A percentile compares a stretch with the other conserved stretches of the same genome.
Conservation (phyloP, 768 basidiomycete genomes). For the Tylopilus rubrobrunneus region DNA sequence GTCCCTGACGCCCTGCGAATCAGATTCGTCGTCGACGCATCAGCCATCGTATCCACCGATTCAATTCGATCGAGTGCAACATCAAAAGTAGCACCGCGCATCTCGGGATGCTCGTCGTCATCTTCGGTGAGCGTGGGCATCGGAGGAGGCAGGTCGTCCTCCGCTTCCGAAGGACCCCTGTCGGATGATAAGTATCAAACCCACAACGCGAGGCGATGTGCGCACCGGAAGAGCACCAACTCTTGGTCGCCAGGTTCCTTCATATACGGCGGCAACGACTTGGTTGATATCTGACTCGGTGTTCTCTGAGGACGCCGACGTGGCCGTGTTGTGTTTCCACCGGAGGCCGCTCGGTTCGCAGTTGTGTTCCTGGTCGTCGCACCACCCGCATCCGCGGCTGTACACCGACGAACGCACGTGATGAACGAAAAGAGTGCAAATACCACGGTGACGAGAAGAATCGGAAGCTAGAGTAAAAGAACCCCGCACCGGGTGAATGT, state of each 20-base stretch:
- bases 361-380: neutral
- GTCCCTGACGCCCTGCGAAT: slow-evolving; percentile 6
- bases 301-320: slow-evolving; percentile 48
- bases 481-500: neutral
- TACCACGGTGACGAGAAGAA: slow-evolving; percentile 22
- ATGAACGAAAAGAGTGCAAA: slow-evolving; percentile 20
- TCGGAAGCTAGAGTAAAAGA: slow-evolving; percentile 19
- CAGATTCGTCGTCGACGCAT: slow-evolving; percentile 23
- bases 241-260: slow-evolving; percentile 84
- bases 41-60: slow-evolving; percentile 22
- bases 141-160: slow-evolving; percentile 17
- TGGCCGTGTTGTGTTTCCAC: slow-evolving; percentile 11
- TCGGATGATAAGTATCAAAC: neutral
- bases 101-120: slow-evolving; percentile 20
- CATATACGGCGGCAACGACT: slow-evolving; percentile 72
- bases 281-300: slow-evolving; percentile 77
- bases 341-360: neutral
- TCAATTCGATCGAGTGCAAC: slow-evolving; percentile 22
- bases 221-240: slow-evolving; percentile 60
- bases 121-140: slow-evolving; percentile 21
- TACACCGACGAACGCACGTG: slow-evolving; percentile 21
- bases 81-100: slow-evolving; percentile 10
- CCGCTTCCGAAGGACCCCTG: slow-evolving; percentile 28
- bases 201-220: neutral
- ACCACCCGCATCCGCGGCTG: neutral